These are phyloP conservation scores for Phytophthora pisi DNA, from an alignment of 352 stramenopile species.

Conservation along the genomic window DNA sequence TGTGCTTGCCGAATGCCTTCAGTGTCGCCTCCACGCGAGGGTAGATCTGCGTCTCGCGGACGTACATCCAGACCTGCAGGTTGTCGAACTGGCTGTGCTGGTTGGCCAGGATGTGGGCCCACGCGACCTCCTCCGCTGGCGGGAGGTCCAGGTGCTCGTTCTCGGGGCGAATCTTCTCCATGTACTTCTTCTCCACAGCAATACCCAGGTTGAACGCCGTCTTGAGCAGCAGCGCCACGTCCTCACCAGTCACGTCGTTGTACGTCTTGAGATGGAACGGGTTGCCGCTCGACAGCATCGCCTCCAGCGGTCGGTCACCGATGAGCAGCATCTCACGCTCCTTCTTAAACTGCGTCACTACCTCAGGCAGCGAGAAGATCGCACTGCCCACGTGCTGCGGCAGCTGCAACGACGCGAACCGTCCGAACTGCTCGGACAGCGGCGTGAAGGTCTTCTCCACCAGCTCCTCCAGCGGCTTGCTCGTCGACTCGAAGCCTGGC, in stretches of 20 bases:
- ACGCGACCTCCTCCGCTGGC: constrained; percentile 67
- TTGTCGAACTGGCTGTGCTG: constrained; percentile 87
- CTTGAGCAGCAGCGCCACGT: constrained; percentile 75
- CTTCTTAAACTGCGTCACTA: constrained; percentile 48
- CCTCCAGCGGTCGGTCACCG: constrained; percentile 66
- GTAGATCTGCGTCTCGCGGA: constrained; percentile 83
- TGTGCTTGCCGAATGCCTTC: constrained; percentile 56
- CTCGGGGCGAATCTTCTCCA: constrained; percentile 58
- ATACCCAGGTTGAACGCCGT: constrained; percentile 85
- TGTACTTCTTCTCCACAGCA: constrained; percentile 84
- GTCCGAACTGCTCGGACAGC: constrained; percentile 47
- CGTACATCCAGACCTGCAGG: constrained; percentile 83
- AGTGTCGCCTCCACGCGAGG: constrained; percentile 69
- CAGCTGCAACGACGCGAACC: constrained; percentile 74
- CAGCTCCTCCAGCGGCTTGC: constrained; percentile 40
- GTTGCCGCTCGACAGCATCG: constrained; percentile 68
- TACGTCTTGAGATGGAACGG: constrained; percentile 64
- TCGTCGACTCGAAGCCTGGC: constrained; percentile 29
- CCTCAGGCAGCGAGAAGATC: constrained; percentile 39
- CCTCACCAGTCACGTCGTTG: constrained; percentile 48
- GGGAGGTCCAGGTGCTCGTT: constrained; percentile 50
- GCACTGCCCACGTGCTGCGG: constrained; percentile 48
- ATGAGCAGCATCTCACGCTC: constrained; percentile 62
- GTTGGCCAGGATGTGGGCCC: constrained; percentile 82
- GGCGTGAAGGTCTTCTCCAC: constrained; percentile 50